phyloP scores from a whole-genome alignment of 2,329 filamentous ascomycete species.

The Exophiala dermatitidis region DNA sequence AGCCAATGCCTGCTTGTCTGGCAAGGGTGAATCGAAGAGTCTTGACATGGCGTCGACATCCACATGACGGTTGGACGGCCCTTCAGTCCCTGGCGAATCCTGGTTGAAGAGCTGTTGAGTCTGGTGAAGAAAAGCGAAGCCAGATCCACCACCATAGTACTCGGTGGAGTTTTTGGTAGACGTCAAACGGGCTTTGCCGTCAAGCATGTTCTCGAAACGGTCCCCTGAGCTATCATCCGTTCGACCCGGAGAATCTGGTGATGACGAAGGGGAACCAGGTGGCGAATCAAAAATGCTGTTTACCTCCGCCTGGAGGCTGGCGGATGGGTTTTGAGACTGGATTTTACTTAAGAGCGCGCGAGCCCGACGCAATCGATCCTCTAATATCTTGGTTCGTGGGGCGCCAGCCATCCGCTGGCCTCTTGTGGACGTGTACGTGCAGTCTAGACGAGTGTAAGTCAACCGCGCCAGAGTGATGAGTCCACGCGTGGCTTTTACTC shows the following conservation, averaged over 20 bases:
- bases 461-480: background rate
- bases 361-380: slow-evolving; percentile 20
- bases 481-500: background rate
- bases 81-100: slow-evolving; percentile 1
- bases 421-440: slow-evolving; percentile 16
- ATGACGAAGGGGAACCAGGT: slow-evolving; percentile 8
- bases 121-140: slow-evolving; percentile 19
- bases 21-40: slow-evolving; percentile 20
- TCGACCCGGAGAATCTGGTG: slow-evolving; percentile 1
- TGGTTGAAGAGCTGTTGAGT: slow-evolving; percentile 15
- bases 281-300: slow-evolving; percentile 18
- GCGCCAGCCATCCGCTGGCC: slow-evolving; percentile 10
- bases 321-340: slow-evolving; percentile 9
- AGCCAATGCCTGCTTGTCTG: slow-evolving; percentile 10
- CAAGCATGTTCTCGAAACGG: slow-evolving; percentile 22
- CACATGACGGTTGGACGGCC: background rate
- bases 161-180: slow-evolving; percentile 8
- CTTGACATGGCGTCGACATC: slow-evolving; percentile 9
- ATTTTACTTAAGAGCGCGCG: slow-evolving; percentile 10
- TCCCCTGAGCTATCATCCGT: slow-evolving; percentile 8
- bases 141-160: slow-evolving; percentile 20
- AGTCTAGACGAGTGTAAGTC: slow-evolving; percentile 9
- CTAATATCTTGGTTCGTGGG: slow-evolving; percentile 18
- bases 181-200: slow-evolving; percentile 14
- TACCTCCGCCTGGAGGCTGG: slow-evolving; percentile 8